Base-by-base conservation (phyloP, 192 early-diverging fungal species). In the Coemansia sp. region DNA sequence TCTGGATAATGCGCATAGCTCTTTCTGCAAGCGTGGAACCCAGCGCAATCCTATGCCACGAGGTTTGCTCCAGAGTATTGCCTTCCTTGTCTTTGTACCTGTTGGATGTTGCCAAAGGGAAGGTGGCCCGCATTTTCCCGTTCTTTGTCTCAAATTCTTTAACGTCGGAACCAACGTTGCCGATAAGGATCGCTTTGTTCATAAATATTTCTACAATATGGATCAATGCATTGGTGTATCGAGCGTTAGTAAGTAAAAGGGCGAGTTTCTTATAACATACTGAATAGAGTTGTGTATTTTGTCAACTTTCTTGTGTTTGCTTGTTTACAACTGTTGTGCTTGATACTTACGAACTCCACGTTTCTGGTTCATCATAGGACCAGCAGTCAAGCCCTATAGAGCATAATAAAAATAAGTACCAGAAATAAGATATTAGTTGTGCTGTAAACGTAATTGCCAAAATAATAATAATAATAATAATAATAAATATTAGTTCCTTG, bases 141-240 rank as follows among this genome's bases (percentile, higher is more conserved):
- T 79, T 77, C 16, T 46, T 51, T 45, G 85, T 59, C 4, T 69
- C 78, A 46, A 64, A 60, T 1, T 73, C 64, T 23, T 82, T 79
- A n/a, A 85, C 76, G 67, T 90, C 88, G 30, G 77, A 70, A 20
- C 89, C 89, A 21, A 88, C 85, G 56, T 83, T 79, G 58, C 90
- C 90, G 25, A 90, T 61, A 37, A 91, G 74, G 2, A 77, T 87
- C 18, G 84, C 85, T 80, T 89, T 88, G 81, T 91, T 91, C 48
- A 91, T 37, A 20, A 25, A 73, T 25, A 34, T 20, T 0, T 2
- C 61, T 51, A 66, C 29, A 61, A 51, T n/a, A 68, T 5, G 13
- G 4, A 8, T n/a, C n/a, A n/a, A n/a, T n/a, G n/a, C n/a, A n/a
- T n/a, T n/a, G n/a, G n/a, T n/a, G n/a, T n/a, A n/a, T n/a, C n/a